These are phyloP conservation scores for Toxicodendron radicans DNA, from an alignment of 345 rosid species.

Conservation along the genomic window DNA sequence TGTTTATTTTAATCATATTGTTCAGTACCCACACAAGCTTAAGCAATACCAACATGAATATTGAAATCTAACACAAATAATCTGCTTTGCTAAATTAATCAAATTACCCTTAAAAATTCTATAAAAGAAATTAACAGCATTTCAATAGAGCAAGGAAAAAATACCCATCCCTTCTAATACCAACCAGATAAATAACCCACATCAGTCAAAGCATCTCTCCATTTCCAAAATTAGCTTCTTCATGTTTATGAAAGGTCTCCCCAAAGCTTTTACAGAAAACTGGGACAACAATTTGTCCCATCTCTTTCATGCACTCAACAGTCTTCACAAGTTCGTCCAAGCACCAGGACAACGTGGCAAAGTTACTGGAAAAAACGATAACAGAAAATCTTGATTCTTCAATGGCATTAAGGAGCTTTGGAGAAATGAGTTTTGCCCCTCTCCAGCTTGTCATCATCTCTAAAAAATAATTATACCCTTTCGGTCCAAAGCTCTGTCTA, in stretches of 20 bases:
- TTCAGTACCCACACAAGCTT: no score
- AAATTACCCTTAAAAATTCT: background rate
- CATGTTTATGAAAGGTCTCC: background rate
- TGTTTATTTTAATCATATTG: no score
- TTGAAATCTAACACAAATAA: no score
- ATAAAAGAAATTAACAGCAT: background rate
- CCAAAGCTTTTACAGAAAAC: slow-evolving; percentile 3
- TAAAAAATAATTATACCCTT: background rate
- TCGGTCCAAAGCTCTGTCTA: background rate
- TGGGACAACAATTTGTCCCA: background rate
- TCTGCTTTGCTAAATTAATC: background rate
- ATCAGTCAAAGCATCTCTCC: slow-evolving; percentile 17
- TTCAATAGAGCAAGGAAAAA: background rate
- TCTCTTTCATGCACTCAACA: slow-evolving; percentile 9
- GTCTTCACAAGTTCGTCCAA: slow-evolving; percentile 12
- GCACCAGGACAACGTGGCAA: slow-evolving; percentile 10
- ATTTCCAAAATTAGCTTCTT: background rate
- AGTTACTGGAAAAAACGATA: slow-evolving; percentile 7
- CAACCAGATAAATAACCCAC: slow-evolving; percentile 20
- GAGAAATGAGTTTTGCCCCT: background rate
- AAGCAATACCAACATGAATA: no score
- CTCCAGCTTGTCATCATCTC: slow-evolving; percentile 2
- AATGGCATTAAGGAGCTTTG: slow-evolving; percentile 11
- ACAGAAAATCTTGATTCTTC: slow-evolving; percentile 8
- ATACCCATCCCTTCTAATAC: slow-evolving; percentile 7